These are phyloP conservation scores for Dendrocalamus sinicus DNA, from an alignment of 176 grass and related monocot species.

Conservation along the genomic window DNA sequence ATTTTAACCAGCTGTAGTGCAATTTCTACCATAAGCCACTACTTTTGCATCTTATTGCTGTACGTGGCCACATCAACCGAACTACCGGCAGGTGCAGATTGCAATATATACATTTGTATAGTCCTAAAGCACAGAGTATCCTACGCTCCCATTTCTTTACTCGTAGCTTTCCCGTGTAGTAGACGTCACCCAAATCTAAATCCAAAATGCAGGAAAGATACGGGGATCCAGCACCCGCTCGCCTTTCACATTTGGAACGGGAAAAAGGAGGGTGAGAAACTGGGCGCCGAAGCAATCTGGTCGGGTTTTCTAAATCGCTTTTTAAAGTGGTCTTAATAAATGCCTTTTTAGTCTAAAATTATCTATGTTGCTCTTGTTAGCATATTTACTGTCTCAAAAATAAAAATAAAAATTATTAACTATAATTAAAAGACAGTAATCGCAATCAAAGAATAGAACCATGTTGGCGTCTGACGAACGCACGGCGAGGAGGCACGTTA, in stretches of 20 bases:
- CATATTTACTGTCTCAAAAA: too few relatives aligned
- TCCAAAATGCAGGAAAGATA: slow-evolving; percentile 18
- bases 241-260: slow-evolving; percentile 12
- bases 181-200: neutral
- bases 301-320: too few relatives aligned
- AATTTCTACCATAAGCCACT: neutral
- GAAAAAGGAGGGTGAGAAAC: too few relatives aligned
- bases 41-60: neutral
- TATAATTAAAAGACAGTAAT: too few relatives aligned
- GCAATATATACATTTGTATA: neutral
- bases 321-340: too few relatives aligned
- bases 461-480: neutral
- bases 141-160: neutral
- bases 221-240: neutral
- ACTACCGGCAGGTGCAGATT: neutral
- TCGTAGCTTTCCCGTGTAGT: neutral
- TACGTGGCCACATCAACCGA: neutral
- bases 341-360: too few relatives aligned
- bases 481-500: slow-evolving; percentile 1
- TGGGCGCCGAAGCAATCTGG: neutral
- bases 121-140: neutral
- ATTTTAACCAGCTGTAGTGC: too few relatives aligned
- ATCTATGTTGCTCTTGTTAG: too few relatives aligned
- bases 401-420: too few relatives aligned
- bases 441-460: neutral